Evolutionary conservation across 1,284 basidiomycete species (phyloP), one percentile per base, ranked within the genome.

Genomic region (Anthracocystis walkeri): DNA sequence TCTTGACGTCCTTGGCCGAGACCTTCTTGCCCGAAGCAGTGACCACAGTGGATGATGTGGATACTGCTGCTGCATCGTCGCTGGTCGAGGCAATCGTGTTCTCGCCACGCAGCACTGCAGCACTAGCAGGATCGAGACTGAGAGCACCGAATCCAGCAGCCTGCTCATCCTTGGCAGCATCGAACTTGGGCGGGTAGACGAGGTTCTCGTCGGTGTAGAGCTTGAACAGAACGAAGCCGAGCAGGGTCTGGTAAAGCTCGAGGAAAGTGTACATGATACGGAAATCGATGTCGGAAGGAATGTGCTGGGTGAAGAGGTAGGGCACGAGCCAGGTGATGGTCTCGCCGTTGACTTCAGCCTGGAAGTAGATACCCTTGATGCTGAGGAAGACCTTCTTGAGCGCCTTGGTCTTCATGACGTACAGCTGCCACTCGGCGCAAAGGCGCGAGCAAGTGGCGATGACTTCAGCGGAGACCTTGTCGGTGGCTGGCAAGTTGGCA

Each of bases 301-400:
- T 91, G 79, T 90, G 92, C 87, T 99, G 97, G 4, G 95, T 96
- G 86, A 99, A 99, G 84, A 95, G 93, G 86, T 97, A 99, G 1
- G 96, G 95, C 23, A 98, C 94, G 29, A 99, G 90, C 97, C 97
- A 99, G 53, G 95, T 95, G 55, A 97, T 89, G 33, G 89, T 91
- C 87, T 99, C 93, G 76, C 94, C 95, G 88, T 93, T 90, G 31
- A 98, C 90, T 84, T 97, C 93, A 14, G 94, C 95, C 87, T 99
- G 96, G 87, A 97, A 98, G 87, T 99, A 99, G 65, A 99, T 91
- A 50, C 97, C 97, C 87, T 99, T 99, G 87, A 99, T 97, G 55
- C 94, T 96, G 64, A 99, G 89, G 87, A 99, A 99, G 33, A 92
- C 90, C 87, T 97, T 97, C 66, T 92, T 90, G 44, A 99, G 89